Evolutionary conservation across 2,329 filamentous ascomycete genomes (phyloP).

Genomic region (Cryphonectria nitschkei): DNA sequence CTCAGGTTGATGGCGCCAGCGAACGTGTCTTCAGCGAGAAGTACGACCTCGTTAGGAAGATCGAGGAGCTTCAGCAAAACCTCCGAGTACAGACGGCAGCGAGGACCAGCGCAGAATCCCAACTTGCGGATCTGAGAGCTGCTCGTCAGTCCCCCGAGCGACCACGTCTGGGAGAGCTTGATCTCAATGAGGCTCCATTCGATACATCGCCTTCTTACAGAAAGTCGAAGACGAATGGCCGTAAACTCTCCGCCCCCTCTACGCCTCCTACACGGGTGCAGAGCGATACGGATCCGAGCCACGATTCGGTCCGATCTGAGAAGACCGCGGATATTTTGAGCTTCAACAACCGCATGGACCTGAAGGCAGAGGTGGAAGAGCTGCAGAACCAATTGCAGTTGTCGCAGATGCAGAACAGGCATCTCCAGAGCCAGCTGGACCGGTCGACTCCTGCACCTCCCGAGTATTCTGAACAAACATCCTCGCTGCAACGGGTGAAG

Average conservation of each 20-base stretch:
- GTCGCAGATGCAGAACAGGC: constrained; percentile 91
- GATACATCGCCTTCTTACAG: constrained; percentile 76
- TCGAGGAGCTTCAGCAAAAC: constrained; percentile 88
- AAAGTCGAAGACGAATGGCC: constrained; percentile 55
- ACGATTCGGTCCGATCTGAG: constrained; percentile 83
- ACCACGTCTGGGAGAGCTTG: constrained; percentile 83
- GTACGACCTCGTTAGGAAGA: constrained; percentile 83
- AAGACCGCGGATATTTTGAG: constrained; percentile 80
- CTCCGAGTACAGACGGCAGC: constrained; percentile 82
- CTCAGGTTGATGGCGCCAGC: constrained; percentile 59
- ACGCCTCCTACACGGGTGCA: constrained; percentile 78
- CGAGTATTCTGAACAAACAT: constrained; percentile 71
- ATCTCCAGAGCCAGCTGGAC: constrained; percentile 86
- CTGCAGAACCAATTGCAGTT: constrained; percentile 93
- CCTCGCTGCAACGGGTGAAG: constrained; percentile 79
- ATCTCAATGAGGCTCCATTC: constrained; percentile 76
- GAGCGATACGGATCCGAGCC: constrained; percentile 49
- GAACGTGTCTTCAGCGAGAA: constrained; percentile 73
- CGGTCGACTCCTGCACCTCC: constrained; percentile 66
- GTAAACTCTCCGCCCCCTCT: constrained; percentile 72
- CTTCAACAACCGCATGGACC: constrained; percentile 87
- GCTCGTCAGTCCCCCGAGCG: constrained; percentile 74
- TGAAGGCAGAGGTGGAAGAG: constrained; percentile 88
- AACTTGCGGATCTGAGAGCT: constrained; percentile 77
- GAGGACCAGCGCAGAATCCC: constrained; percentile 78